Percentiles rank a stretch among this genome's conserved stretches.
phyloP scores from a whole-genome alignment of 345 rosid species.

The Acer yangbiense region DNA sequence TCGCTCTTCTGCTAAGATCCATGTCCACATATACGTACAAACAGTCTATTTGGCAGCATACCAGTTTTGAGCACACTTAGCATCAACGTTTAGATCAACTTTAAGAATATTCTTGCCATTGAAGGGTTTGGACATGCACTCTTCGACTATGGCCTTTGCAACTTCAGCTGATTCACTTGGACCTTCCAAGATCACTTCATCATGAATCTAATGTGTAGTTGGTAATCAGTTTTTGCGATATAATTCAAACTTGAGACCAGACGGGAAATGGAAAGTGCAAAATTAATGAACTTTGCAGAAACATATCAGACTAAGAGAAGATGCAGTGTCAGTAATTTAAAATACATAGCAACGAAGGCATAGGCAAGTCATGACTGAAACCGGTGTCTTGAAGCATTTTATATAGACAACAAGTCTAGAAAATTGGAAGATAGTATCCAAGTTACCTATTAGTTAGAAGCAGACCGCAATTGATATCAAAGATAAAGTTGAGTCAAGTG shows the following conservation, averaged over 20 bases:
- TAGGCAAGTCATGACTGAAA: background rate
- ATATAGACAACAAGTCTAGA: background rate
- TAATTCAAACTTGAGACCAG: background rate
- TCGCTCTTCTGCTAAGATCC: conserved; percentile 10
- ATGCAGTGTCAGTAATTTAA: background rate
- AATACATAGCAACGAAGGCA: background rate
- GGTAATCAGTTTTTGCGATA: conserved; percentile 10
- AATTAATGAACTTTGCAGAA: background rate
- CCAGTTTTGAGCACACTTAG: conserved; percentile 94
- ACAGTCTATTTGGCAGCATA: conserved; percentile 71
- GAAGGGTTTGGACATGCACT: conserved; percentile 92
- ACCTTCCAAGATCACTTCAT: conserved; percentile 98
- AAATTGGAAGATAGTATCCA: background rate
- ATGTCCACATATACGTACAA: conserved; percentile 2
- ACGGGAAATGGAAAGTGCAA: background rate
- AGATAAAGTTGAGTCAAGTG: background rate
- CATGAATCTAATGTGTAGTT: conserved; percentile 68
- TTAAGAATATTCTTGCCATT: conserved; percentile 68
- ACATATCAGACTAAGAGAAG: conserved; percentile 5
- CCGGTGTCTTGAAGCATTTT: background rate
- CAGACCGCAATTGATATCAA: background rate
- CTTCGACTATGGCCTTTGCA: conserved; percentile 80
- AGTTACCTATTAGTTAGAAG: background rate
- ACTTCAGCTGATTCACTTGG: conserved; percentile 81
- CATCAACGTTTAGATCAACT: conserved; percentile 84